Evolutionary conservation across 495 filamentous ascomycete genomes (phyloP).

Genomic region (Neurospora africana): DNA sequence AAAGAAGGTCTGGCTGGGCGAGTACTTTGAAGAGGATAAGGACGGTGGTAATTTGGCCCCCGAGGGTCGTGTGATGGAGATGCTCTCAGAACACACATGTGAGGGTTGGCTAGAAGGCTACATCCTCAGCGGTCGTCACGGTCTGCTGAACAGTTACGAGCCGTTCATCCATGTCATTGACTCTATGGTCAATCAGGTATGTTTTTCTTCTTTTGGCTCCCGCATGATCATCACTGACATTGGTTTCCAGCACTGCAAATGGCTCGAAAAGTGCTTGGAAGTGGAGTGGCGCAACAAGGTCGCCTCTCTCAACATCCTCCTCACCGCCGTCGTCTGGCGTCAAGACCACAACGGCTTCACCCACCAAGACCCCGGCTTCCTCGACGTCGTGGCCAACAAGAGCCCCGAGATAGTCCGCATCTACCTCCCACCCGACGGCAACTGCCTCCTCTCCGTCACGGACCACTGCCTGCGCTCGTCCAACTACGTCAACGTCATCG

Average conservation of each 20-base stretch:
- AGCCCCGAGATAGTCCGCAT: constrained; percentile 64
- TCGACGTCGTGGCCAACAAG: constrained; percentile 66
- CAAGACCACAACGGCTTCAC: constrained; percentile 76
- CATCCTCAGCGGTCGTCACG: constrained; percentile 58
- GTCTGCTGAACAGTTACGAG: constrained; percentile 66
- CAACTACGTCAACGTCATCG: constrained; percentile 70
- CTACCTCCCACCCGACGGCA: constrained; percentile 66
- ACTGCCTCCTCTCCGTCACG: constrained; percentile 56
- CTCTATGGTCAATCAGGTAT: constrained; percentile 59
- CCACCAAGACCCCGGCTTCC: constrained; percentile 68
- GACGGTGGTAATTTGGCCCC: constrained; percentile 57
- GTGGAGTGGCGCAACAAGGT: constrained; percentile 59
- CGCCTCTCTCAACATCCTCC: constrained; percentile 61
- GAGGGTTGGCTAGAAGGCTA: constrained; percentile 74
- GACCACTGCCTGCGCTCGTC: constrained; percentile 58
- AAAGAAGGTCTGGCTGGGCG: constrained; percentile 68
- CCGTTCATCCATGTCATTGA: constrained; percentile 72
- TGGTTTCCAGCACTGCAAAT: constrained; percentile 53
- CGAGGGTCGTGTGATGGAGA: constrained; percentile 64
- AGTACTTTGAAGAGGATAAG: constrained; percentile 60
- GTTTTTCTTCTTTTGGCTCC: constrained; percentile 1
- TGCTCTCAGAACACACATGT: constrained; percentile 63
- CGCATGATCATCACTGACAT: constrained; percentile 4
- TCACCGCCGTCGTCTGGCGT: constrained; percentile 65
- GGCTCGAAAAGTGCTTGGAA: constrained; percentile 65